A percentile compares a stretch with the other conserved stretches of the same genome.
phyloP scores from a whole-genome alignment of 2,329 filamentous ascomycete genomes.

The Stemphylium beticola region DNA sequence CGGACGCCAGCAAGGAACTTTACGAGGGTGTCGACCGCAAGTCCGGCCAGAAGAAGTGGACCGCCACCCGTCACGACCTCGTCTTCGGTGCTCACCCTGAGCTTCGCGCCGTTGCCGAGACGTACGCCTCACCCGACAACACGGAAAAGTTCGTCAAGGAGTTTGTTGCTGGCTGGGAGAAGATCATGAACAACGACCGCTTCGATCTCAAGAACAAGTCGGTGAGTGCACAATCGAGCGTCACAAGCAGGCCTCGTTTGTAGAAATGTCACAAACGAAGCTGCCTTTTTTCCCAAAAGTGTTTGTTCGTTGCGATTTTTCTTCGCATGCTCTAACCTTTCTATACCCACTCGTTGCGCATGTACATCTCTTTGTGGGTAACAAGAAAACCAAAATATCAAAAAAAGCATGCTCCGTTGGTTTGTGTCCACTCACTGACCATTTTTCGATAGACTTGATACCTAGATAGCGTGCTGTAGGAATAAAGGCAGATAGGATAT shows the following conservation, averaged over 20 bases:
- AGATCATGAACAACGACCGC: constrained; percentile 76
- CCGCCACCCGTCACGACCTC: constrained; percentile 70
- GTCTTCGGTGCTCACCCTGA: constrained; percentile 77
- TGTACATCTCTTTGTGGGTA: neutral
- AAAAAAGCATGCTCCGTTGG: neutral
- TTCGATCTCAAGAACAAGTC: constrained; percentile 60
- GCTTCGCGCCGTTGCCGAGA: constrained; percentile 72
- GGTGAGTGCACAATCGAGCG: constrained; percentile 38
- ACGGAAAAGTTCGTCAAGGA: constrained; percentile 71
- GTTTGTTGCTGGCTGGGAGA: constrained; percentile 74
- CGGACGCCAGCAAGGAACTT: constrained; percentile 57
- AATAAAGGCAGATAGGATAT: neutral
- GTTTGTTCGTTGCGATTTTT: neutral
- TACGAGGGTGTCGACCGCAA: constrained; percentile 71
- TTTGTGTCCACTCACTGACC: constrained; percentile 18
- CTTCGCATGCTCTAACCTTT: neutral
- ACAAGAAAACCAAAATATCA: neutral
- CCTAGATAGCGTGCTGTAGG: constrained; percentile 10
- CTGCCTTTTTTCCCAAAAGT: neutral
- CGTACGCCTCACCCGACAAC: constrained; percentile 68
- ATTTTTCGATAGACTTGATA: constrained; percentile 15
- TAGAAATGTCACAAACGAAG: constrained; percentile 11
- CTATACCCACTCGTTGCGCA: neutral
- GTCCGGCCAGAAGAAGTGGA: constrained; percentile 71
- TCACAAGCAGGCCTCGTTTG: constrained; percentile 34